A percentile compares a stretch with the other conserved stretches of the same genome.
Evolutionary conservation across 2,329 filamentous ascomycete genomes (phyloP).

Genomic region (Aspergillus fischeri): DNA sequence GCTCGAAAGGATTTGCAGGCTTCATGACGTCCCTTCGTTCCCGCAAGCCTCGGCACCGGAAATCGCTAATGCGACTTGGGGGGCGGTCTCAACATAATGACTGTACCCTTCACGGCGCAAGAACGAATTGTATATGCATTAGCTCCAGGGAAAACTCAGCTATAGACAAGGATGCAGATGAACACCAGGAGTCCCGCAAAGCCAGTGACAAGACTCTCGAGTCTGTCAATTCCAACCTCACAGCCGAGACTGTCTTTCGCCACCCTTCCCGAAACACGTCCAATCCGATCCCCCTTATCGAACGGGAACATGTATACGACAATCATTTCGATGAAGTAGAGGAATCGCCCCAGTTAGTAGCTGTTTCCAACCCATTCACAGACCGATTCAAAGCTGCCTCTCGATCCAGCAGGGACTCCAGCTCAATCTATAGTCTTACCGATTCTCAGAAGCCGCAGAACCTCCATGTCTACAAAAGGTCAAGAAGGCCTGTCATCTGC

Average conservation of each 20-base stretch:
- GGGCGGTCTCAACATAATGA: background rate
- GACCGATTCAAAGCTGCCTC: constrained; percentile 2
- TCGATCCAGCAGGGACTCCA: constrained; percentile 9
- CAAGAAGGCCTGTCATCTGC: constrained; percentile 7
- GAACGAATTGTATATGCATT: background rate
- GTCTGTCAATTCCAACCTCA: constrained; percentile 32
- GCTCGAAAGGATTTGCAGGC: constrained; percentile 11
- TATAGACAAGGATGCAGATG: constrained; percentile 1
- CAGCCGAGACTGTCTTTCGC: constrained; percentile 29
- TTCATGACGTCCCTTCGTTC: constrained; percentile 16
- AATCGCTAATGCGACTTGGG: background rate
- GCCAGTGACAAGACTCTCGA: constrained; percentile 29
- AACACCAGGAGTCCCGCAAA: constrained; percentile 21
- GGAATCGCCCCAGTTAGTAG: constrained; percentile 7
- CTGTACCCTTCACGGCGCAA: background rate
- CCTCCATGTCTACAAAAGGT: constrained; percentile 1
- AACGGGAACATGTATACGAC: constrained; percentile 9
- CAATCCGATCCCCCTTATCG: constrained; percentile 17
- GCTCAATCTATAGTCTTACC: constrained; percentile 11
- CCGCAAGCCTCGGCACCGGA: constrained; percentile 9
- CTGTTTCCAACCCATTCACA: constrained; percentile 10
- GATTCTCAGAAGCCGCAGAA: background rate
- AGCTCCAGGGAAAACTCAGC: background rate
- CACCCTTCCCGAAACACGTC: constrained; percentile 27
- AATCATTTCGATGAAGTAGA: constrained; percentile 14